Conservation (phyloP, 2,329 filamentous ascomycete genomes). For the Cytospora schulzeri region DNA sequence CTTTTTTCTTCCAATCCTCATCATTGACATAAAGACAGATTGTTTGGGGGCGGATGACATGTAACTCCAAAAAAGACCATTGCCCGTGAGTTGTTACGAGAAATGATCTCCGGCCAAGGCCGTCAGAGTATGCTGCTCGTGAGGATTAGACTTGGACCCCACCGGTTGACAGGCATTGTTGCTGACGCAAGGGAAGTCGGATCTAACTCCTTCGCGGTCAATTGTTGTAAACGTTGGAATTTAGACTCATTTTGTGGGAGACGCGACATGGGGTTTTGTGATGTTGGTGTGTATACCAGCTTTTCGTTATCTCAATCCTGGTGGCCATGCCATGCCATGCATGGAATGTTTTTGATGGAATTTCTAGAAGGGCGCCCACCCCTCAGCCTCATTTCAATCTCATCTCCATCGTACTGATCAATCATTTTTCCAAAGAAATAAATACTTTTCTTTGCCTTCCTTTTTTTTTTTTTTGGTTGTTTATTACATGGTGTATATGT, state of each 20-base stretch:
- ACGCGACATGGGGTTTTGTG: neutral
- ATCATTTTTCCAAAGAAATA: no score
- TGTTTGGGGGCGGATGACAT: slow-evolving; percentile 6
- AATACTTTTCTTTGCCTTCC: no score
- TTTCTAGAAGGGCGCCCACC: neutral
- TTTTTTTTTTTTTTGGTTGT: neutral
- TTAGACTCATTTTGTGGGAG: neutral
- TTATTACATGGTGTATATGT: no score
- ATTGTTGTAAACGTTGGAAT: neutral
- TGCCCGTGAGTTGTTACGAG: neutral
- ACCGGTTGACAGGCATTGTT: neutral
- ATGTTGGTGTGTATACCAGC: neutral
- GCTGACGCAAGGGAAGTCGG: neutral
- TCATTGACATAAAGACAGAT: slow-evolving; percentile 4
- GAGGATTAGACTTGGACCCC: neutral
- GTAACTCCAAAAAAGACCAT: neutral
- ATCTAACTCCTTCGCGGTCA: neutral
- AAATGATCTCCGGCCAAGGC: neutral
- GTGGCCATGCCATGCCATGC: no score
- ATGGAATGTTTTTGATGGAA: neutral
- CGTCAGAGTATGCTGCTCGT: neutral
- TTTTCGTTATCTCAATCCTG: no score
- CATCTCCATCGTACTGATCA: neutral
- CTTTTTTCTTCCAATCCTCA: neutral
- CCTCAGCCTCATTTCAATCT: neutral